phyloP scores from a whole-genome alignment of 768 basidiomycete genomes.

The Xanthoconium stramineum region DNA sequence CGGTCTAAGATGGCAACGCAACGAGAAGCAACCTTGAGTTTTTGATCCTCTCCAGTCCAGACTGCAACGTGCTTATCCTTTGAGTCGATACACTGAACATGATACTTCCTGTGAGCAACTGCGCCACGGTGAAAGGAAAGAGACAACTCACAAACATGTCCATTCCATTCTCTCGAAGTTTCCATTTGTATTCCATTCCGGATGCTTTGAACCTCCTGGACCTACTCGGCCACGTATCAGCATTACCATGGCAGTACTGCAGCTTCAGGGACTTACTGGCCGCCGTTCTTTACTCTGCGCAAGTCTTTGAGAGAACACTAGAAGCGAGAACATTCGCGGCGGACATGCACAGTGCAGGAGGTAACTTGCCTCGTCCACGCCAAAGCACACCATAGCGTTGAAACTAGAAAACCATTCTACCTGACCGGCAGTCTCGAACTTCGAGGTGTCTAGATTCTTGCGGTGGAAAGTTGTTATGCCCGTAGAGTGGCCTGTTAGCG shows the following conservation, averaged over 20 bases:
- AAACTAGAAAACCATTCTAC: conserved; percentile 50
- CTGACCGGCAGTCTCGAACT: conserved; percentile 52
- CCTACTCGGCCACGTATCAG: conserved; percentile 26
- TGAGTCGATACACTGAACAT: conserved; percentile 46
- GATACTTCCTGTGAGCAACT: neutral
- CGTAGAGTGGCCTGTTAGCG: conserved; percentile 39
- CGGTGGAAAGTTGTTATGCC: conserved; percentile 49
- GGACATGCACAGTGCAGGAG: neutral
- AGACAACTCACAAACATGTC: conserved; percentile 44
- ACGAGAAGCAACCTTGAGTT: conserved; percentile 40
- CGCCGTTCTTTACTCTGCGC: conserved; percentile 47
- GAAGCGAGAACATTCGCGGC: neutral
- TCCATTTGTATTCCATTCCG: conserved; percentile 57
- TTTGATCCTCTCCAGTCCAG: conserved; percentile 41
- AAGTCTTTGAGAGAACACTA: conserved; percentile 46
- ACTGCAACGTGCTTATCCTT: conserved; percentile 44
- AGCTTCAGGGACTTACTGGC: conserved; percentile 39
- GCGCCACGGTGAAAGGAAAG: neutral
- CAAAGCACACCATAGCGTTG: conserved; percentile 47
- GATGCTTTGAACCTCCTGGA: conserved; percentile 53
- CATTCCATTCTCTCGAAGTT: conserved; percentile 39
- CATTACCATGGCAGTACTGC: neutral
- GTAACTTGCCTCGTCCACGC: conserved; percentile 40
- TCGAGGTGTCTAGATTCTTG: conserved; percentile 40
- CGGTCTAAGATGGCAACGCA: conserved; percentile 44